Evolutionary conservation across 2,329 filamentous ascomycete species (phyloP), one percentile per base, ranked within the genome.

Genomic region (Claviceps quebecensis): DNA sequence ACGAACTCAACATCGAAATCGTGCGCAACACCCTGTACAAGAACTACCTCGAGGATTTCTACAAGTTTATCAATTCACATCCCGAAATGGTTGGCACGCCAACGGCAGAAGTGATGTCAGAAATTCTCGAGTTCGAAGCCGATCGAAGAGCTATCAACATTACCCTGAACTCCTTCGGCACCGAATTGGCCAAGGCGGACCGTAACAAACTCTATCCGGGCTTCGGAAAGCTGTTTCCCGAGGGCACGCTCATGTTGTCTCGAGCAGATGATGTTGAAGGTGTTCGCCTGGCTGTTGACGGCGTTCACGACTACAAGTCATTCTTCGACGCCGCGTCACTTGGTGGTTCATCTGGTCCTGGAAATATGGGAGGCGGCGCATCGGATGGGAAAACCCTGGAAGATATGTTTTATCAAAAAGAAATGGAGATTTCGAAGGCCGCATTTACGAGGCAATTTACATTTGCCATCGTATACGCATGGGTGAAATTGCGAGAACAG

Each of bases 1-100:
- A 98, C 69, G 94, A 98, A 74, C 76, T 98, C 63, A 98, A 98
- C 72, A 98, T 98, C 61, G 93, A 98, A 72, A 98, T 98, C 68
- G 87, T 98, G 53, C 85, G 94, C 57, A 98, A 98, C 71, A 98
- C 90, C 0, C 76, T 98, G 38, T 98, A 97, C 77, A 98, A 98
- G 78, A 97, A 97, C 75, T 98, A 98, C 66, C 79, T 98, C 7
- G 93, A 98, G 67, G 93, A 97, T 66, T 98, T 98, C 68, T 81
- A 97, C 73, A 78, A 86, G 57, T 98, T 96, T 67, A 86, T 97
- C 69, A 95, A 91, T 70, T 86, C 83, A 9, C 80, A 95, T 63
- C 75, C 89, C 0, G 91, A 95, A 43, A 85, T 97, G 71, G 76
- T 78, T 39, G 87, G 88, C 39, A 94, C 90, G 6, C 89, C 93